These are phyloP conservation scores for Hericium rajendrae DNA, from an alignment of 768 basidiomycete genomes.

Conservation along the genomic window DNA sequence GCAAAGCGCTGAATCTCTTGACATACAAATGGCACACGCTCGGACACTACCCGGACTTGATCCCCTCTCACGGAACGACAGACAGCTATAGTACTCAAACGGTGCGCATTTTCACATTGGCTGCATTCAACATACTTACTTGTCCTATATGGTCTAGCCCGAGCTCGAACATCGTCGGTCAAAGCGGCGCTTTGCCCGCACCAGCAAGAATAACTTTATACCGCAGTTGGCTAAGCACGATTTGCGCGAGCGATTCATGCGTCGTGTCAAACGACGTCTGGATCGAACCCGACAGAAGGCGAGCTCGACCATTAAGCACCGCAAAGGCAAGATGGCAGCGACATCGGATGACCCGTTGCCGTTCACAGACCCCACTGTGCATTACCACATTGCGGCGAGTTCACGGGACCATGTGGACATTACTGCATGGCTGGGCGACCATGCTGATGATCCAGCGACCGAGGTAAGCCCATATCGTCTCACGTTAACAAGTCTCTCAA, in stretches of 20 bases:
- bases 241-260: slow-evolving; percentile 3
- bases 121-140: not conserved
- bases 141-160: slow-evolving; percentile 15
- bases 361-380: not conserved
- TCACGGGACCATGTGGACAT: not conserved
- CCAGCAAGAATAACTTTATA: slow-evolving; percentile 15
- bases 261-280: not conserved
- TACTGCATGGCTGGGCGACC: no score
- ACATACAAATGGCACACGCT: not conserved
- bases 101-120: slow-evolving; percentile 15
- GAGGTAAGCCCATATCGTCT: no score
- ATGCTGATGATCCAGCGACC: no score
- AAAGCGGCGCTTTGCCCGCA: slow-evolving; percentile 20
- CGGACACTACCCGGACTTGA: slow-evolving; percentile 2
- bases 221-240: slow-evolving; percentile 19
- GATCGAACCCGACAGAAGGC: no score
- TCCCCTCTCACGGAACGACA: slow-evolving; percentile 23
- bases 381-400: not conserved
- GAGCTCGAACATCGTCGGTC: slow-evolving; percentile 24
- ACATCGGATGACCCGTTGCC: not conserved
- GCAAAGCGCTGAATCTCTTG: slow-evolving; percentile 3
- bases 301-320: not conserved
- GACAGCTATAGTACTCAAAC: slow-evolving; percentile 26
- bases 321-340: not conserved
- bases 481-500: no score